phyloP scores from a whole-genome alignment of 1,139 yeast genomes.

The Taphrina betulina region DNA sequence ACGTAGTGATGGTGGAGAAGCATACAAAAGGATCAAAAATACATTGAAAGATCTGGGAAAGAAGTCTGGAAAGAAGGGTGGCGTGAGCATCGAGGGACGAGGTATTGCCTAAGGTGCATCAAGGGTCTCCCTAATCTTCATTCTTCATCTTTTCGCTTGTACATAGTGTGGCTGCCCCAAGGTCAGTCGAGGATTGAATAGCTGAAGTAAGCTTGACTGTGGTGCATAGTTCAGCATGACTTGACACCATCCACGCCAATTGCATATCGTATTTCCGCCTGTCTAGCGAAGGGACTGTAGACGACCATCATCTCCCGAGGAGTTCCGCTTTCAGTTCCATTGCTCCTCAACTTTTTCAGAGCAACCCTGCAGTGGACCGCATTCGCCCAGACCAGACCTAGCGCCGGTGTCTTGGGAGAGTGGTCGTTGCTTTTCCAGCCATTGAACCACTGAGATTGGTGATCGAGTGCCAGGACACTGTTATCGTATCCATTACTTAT shows the following conservation, averaged over 20 bases:
- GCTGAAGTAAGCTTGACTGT: too few relatives aligned
- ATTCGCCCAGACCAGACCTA: slow-evolving; percentile 36
- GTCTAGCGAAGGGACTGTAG: slow-evolving; percentile 15
- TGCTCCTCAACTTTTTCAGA: slow-evolving; percentile 4
- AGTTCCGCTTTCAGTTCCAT: not conserved
- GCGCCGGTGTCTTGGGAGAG: slow-evolving; percentile 34
- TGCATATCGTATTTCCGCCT: slow-evolving; percentile 1
- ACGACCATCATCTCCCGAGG: slow-evolving; percentile 11
- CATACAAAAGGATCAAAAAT: slow-evolving; percentile 23
- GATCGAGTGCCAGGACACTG: slow-evolving; percentile 56
- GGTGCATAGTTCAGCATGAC: too few relatives aligned
- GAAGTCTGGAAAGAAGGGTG: slow-evolving; percentile 17
- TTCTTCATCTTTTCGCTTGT: too few relatives aligned
- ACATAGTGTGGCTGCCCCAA: too few relatives aligned
- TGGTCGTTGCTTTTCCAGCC: slow-evolving; percentile 58
- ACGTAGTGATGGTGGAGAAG: slow-evolving; percentile 22
- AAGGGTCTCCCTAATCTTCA: too few relatives aligned
- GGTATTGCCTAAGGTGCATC: slow-evolving; percentile 24
- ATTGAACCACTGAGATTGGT: slow-evolving; percentile 67
- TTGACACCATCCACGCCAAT: slow-evolving; percentile 9
- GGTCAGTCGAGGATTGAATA: too few relatives aligned
- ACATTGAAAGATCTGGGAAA: slow-evolving; percentile 23
- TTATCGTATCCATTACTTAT: slow-evolving; percentile 38
- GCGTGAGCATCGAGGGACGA: slow-evolving; percentile 28
- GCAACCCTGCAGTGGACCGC: slow-evolving; percentile 31